phyloP scores from a whole-genome alignment of 169 alveolate genomes.

The Eimeria falciformis region DNA sequence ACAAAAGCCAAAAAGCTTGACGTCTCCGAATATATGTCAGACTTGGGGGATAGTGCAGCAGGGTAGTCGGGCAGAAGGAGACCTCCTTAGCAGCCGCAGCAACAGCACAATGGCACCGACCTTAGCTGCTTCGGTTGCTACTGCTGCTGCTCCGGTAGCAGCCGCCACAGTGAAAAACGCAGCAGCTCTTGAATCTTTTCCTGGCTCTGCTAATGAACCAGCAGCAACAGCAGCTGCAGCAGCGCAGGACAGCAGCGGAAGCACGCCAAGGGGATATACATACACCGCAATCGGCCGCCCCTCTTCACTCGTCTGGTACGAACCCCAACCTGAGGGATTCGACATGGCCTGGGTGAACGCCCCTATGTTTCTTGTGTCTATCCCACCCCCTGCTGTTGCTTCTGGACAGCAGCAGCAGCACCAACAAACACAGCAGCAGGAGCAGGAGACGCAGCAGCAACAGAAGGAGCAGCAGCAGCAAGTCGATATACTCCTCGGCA shows the following conservation, averaged over 20 bases:
- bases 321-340: constrained; percentile 14
- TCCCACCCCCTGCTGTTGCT: constrained; percentile 13
- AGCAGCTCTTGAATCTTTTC: no score
- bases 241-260: not conserved
- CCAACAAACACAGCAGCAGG: not conserved
- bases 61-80: no score
- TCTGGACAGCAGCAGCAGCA: not conserved
- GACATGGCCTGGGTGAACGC: constrained; percentile 67
- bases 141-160: not conserved
- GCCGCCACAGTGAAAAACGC: no score
- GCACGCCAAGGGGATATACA: not conserved
- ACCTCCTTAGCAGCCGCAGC: no score
- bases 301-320: constrained; percentile 36
- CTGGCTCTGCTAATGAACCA: no score
- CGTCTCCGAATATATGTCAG: no score
- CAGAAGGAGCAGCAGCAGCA: constrained; percentile 20
- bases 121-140: not conserved
- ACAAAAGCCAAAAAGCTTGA: no score
- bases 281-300: constrained; percentile 29
- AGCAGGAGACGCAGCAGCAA: not conserved
- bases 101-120: no score
- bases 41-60: no score
- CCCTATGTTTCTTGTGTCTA: constrained; percentile 41
- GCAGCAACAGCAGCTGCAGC: constrained; percentile 18
- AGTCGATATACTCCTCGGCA: constrained; percentile 7